These are phyloP conservation scores for Omphalotus guepiniiformis DNA, from an alignment of 768 basidiomycete genomes.

Conservation along the genomic window DNA sequence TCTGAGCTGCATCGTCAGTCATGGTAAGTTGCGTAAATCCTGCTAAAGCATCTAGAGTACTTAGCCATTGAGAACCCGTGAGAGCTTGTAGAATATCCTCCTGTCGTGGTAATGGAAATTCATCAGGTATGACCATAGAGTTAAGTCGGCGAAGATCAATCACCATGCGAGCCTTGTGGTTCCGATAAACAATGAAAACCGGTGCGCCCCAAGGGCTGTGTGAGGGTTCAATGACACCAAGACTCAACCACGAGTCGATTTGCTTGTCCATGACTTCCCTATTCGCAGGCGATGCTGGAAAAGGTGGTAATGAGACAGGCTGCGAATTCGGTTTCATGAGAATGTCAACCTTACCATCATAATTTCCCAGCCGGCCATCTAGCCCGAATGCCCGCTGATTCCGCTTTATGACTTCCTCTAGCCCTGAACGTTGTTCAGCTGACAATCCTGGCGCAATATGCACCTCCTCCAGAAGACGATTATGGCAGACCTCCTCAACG, in stretches of 20 bases:
- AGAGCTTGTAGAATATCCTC: slow-evolving; percentile 18
- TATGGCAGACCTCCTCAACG: background rate
- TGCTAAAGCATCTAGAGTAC: slow-evolving; percentile 24
- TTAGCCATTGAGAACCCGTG: slow-evolving; percentile 16
- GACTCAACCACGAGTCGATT: slow-evolving; percentile 19
- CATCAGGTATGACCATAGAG: slow-evolving; percentile 14
- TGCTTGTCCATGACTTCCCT: slow-evolving; percentile 21
- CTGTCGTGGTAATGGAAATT: slow-evolving; percentile 20
- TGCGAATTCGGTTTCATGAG: background rate
- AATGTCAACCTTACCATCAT: background rate
- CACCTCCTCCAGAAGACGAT: background rate
- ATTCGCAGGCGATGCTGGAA: slow-evolving; percentile 16
- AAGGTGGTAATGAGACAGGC: slow-evolving; percentile 14
- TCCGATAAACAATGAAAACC: slow-evolving; percentile 21
- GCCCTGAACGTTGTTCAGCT: background rate
- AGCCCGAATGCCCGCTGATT: background rate
- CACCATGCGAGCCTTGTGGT: slow-evolving; percentile 20
- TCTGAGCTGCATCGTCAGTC: slow-evolving; percentile 14
- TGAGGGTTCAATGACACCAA: slow-evolving; percentile 24
- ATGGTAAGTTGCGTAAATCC: slow-evolving; percentile 27
- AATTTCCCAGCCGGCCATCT: background rate
- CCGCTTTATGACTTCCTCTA: background rate
- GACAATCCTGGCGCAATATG: background rate
- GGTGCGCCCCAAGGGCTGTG: slow-evolving; percentile 27
- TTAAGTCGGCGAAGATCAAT: slow-evolving; percentile 22